These are phyloP conservation scores for Ustilago curta DNA, from an alignment of 1,284 basidiomycete species.

Conservation along the genomic window DNA sequence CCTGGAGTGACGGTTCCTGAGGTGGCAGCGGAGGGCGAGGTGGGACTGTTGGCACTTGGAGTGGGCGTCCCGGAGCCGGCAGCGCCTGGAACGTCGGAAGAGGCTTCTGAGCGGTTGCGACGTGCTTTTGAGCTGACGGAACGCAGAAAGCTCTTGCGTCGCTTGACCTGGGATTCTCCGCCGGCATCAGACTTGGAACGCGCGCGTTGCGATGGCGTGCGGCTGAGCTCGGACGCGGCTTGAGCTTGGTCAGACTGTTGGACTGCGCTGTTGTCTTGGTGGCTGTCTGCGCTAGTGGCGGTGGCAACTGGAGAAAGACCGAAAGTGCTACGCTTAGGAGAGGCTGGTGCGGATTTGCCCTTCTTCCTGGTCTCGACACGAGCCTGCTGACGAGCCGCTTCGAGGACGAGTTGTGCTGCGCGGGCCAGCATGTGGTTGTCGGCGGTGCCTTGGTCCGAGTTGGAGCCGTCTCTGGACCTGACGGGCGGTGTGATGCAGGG, in stretches of 20 bases:
- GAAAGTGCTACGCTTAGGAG: slow-evolving; percentile 33
- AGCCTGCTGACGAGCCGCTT: slow-evolving; percentile 52
- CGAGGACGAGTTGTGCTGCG: slow-evolving; percentile 52
- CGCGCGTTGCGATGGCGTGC: slow-evolving; percentile 32
- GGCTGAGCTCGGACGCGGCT: slow-evolving; percentile 8
- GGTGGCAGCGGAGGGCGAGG: slow-evolving; percentile 10
- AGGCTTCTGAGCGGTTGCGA: slow-evolving; percentile 13
- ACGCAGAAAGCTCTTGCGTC: slow-evolving; percentile 42
- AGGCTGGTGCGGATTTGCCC: slow-evolving; percentile 45
- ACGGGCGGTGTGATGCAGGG: slow-evolving; percentile 22
- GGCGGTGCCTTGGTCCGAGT: slow-evolving; percentile 19
- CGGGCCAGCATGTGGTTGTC: slow-evolving; percentile 51
- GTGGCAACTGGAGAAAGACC: slow-evolving; percentile 31
- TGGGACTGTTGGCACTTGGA: slow-evolving; percentile 19
- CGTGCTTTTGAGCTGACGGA: slow-evolving; percentile 30
- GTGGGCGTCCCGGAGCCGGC: slow-evolving; percentile 23
- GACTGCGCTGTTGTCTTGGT: slow-evolving; percentile 1
- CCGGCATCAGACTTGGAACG: slow-evolving; percentile 50
- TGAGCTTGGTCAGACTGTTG: background rate
- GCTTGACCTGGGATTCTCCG: slow-evolving; percentile 26
- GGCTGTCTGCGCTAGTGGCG: slow-evolving; percentile 3
- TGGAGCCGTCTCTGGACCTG: slow-evolving; percentile 25
- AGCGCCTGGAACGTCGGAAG: slow-evolving; percentile 7
- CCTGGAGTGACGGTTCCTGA: slow-evolving; percentile 36
- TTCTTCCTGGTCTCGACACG: slow-evolving; percentile 44